Evolutionary conservation across 2,329 filamentous ascomycete species (phyloP).

Genomic region (Plectosphaerella cucumerina): DNA sequence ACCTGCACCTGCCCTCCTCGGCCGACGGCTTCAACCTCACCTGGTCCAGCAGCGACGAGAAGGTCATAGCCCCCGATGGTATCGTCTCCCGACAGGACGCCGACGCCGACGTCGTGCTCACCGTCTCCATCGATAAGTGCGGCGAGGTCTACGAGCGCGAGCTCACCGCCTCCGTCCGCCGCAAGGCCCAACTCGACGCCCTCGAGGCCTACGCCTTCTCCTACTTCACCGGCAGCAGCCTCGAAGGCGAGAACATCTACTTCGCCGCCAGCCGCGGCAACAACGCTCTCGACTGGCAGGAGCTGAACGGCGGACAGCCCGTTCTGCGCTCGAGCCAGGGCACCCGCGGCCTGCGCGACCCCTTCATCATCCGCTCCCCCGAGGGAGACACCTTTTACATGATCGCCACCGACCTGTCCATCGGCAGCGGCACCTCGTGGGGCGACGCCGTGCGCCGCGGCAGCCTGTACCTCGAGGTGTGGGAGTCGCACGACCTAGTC

Average conservation of each 20-base stretch:
- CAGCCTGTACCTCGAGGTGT: conserved; percentile 47
- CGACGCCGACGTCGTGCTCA: conserved; percentile 25
- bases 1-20: conserved; percentile 27
- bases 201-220: conserved; percentile 45
- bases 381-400: conserved; percentile 49
- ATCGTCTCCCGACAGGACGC: conserved; percentile 25
- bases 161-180: conserved; percentile 28
- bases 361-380: conserved; percentile 46
- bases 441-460: conserved; percentile 39
- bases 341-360: conserved; percentile 46
- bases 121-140: conserved; percentile 24
- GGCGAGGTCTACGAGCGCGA: conserved; percentile 18
- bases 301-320: conserved; percentile 43
- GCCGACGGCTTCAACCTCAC: conserved; percentile 24
- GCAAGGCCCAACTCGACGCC: conserved; percentile 22
- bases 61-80: conserved; percentile 28
- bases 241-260: conserved; percentile 46
- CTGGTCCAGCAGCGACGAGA: conserved; percentile 29
- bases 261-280: conserved; percentile 48
- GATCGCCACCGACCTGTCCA: conserved; percentile 48
- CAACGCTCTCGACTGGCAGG: conserved; percentile 45
- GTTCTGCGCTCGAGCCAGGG: conserved; percentile 40
- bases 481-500: conserved; percentile 46
- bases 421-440: conserved; percentile 51
- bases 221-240: conserved; percentile 43